These are phyloP conservation scores for Lagenidium sp. DNA, from an alignment of 352 stramenopile species.

Conservation along the genomic window DNA sequence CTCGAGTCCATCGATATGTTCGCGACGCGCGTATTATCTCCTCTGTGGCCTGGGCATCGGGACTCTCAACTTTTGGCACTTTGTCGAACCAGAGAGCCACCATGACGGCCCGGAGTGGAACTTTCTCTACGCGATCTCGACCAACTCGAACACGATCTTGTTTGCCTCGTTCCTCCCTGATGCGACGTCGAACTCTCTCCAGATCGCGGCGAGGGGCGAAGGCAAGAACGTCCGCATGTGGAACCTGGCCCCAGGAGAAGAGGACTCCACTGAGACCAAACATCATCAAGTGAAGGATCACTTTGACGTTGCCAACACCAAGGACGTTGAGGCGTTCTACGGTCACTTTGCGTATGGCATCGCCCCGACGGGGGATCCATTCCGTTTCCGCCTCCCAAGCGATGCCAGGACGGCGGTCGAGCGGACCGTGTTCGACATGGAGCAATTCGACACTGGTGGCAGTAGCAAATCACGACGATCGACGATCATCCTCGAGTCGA, in stretches of 20 bases:
- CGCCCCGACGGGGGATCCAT: constrained; percentile 50
- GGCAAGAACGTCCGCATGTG: constrained; percentile 66
- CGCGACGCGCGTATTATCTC: constrained; percentile 44
- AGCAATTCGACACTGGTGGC: constrained; percentile 47
- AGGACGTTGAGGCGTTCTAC: constrained; percentile 48
- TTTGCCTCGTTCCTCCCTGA: constrained; percentile 39
- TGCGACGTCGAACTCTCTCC: background rate
- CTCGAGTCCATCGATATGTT: background rate
- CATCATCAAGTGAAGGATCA: constrained; percentile 38
- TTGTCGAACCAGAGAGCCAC: constrained; percentile 26
- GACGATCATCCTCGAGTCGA: constrained; percentile 56
- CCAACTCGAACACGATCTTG: constrained; percentile 46
- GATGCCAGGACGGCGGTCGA: background rate
- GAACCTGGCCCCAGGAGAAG: constrained; percentile 17
- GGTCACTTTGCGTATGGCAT: constrained; percentile 62
- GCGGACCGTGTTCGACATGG: constrained; percentile 52
- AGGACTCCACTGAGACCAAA: constrained; percentile 10
- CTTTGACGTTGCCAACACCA: constrained; percentile 45
- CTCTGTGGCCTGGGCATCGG: constrained; percentile 63
- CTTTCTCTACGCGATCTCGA: constrained; percentile 39
- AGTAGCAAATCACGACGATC: constrained; percentile 59
- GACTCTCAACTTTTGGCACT: constrained; percentile 67
- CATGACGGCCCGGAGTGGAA: constrained; percentile 35
- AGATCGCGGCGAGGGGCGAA: constrained; percentile 36
- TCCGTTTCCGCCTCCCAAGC: constrained; percentile 36